A percentile compares a stretch with the other conserved stretches of the same genome.
Conservation (phyloP, 805 yeast genomes). For the Kodamaea neixiangensis region DNA sequence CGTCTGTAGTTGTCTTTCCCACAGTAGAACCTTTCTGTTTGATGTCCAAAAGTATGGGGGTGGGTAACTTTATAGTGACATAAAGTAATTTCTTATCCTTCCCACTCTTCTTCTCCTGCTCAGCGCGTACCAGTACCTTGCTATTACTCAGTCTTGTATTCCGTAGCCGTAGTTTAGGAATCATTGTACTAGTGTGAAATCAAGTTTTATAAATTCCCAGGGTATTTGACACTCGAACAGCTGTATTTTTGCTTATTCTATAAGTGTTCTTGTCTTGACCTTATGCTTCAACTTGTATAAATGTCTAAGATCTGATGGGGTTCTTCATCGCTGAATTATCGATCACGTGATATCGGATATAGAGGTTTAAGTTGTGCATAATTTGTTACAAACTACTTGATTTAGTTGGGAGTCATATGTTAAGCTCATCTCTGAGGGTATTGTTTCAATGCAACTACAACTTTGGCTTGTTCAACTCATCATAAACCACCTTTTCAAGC, state of each 20-base stretch:
- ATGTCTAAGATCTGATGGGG: neutral
- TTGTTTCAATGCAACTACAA: constrained; percentile 10
- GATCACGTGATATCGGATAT: too few relatives aligned
- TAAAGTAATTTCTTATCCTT: neutral
- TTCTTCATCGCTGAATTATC: neutral
- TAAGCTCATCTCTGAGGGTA: too few relatives aligned
- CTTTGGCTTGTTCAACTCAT: constrained; percentile 10
- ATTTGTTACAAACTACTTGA: too few relatives aligned
- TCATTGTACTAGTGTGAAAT: neutral
- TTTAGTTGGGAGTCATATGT: too few relatives aligned
- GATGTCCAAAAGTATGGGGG: constrained; percentile 3
- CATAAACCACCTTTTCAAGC: constrained; percentile 31
- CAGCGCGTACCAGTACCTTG: constrained; percentile 8
- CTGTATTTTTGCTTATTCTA: neutral
- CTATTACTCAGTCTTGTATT: constrained; percentile 10
- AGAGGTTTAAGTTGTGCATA: too few relatives aligned
- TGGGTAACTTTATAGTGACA: constrained; percentile 10
- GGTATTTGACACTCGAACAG: neutral
- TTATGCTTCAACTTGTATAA: neutral
- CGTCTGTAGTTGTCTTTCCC: neutral
- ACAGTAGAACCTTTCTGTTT: neutral
- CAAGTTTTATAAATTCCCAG: neutral
- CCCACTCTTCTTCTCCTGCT: neutral
- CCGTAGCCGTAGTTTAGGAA: constrained; percentile 15
- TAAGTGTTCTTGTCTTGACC: neutral